Conservation (phyloP, 2,329 filamentous ascomycete species). For the Phyllosticta capitalensis region DNA sequence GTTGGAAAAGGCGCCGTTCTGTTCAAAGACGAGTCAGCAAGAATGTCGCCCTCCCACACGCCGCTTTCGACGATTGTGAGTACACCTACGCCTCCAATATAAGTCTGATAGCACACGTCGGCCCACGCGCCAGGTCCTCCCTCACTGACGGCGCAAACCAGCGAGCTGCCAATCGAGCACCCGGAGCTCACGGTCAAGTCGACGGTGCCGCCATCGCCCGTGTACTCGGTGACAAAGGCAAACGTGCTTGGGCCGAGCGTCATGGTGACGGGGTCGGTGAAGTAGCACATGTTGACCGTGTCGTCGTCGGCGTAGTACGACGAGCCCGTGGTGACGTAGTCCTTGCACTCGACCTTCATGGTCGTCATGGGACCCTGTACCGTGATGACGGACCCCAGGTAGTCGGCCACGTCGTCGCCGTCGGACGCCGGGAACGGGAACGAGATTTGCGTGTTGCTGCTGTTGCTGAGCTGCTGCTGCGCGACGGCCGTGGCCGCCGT, state of each 20-base stretch:
- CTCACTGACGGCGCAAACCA: not conserved
- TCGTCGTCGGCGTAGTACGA: not conserved
- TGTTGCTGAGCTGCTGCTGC: too few relatives aligned
- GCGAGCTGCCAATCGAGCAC: not conserved
- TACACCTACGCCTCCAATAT: not conserved
- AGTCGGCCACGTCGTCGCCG: not conserved
- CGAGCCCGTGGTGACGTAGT: not conserved
- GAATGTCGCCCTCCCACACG: not conserved
- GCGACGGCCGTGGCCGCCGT: slow-evolving; percentile 1
- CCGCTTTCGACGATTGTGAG: not conserved
- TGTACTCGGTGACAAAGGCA: not conserved
- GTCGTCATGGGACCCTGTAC: not conserved
- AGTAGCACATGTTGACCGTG: not conserved
- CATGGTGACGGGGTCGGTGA: not conserved
- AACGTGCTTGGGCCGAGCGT: not conserved
- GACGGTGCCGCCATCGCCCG: not conserved
- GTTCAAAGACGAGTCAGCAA: not conserved
- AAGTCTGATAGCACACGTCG: not conserved
- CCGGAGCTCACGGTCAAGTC: not conserved
- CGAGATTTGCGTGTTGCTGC: not conserved
- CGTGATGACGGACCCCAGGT: not conserved
- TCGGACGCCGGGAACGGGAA: not conserved
- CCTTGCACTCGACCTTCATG: not conserved
- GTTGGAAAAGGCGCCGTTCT: not conserved
- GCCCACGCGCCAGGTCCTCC: not conserved